A percentile compares a stretch with the other conserved stretches of the same genome.
Conservation (phyloP, 2,329 filamentous ascomycete species). For the Diplodia mutila region DNA sequence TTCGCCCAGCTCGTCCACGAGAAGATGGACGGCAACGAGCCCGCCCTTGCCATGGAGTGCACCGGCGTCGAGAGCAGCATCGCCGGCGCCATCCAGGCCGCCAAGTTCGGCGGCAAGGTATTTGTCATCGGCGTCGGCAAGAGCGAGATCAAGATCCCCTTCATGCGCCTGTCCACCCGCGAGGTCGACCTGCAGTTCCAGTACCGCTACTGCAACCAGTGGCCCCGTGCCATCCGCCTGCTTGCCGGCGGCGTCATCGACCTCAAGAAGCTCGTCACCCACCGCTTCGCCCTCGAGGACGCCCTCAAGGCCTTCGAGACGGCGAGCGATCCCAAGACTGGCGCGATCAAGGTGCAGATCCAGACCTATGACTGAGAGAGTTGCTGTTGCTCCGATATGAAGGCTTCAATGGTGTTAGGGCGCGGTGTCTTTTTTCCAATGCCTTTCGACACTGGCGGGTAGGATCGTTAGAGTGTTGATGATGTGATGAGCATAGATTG, state of each 20-base stretch:
- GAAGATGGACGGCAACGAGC: constrained; percentile 77
- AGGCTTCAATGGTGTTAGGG: background rate
- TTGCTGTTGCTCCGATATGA: background rate
- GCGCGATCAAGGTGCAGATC: constrained; percentile 98
- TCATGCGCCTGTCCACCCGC: constrained; percentile 87
- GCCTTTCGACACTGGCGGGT: background rate
- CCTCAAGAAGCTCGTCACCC: constrained; percentile 80
- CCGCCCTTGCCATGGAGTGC: constrained; percentile 83
- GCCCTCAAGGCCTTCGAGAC: constrained; percentile 88
- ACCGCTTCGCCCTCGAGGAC: constrained; percentile 83
- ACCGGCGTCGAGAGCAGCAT: constrained; percentile 93
- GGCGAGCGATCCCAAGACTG: constrained; percentile 83
- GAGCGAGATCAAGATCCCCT: constrained; percentile 93
- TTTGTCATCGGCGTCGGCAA: constrained; percentile 96
- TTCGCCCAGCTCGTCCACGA: constrained; percentile 70
- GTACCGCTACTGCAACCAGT: constrained; percentile 95
- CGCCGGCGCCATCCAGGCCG: constrained; percentile 80
- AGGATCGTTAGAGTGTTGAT: background rate
- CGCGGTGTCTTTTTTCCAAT: background rate
- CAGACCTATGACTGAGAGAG: constrained; percentile 54
- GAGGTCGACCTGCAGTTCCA: constrained; percentile 97
- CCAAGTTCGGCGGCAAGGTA: constrained; percentile 95
- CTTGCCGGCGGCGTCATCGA: constrained; percentile 84
- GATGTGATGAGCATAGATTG: constrained; percentile 18
- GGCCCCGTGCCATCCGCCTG: constrained; percentile 89